Conservation (phyloP, 345 rosid species). For the Euphorbia lathyris region DNA sequence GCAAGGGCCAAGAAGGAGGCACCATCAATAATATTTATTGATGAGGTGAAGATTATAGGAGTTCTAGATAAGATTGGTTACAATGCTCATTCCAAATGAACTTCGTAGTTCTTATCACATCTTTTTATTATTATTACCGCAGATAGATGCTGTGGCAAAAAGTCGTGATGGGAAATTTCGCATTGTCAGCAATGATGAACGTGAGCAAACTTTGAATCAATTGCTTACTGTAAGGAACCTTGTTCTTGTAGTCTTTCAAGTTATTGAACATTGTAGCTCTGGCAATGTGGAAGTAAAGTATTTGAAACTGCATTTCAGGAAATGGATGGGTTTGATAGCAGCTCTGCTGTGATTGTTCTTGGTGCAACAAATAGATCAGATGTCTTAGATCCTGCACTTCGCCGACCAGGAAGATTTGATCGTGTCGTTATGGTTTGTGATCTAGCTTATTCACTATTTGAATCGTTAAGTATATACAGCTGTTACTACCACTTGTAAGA, state of each 20-base stretch:
- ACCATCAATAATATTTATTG: conserved; percentile 92
- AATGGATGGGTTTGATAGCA: conserved; percentile 99
- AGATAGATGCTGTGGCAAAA: conserved; percentile 99
- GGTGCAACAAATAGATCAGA: conserved; percentile 98
- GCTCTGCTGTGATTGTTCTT: conserved; percentile 89
- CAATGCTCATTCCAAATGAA: not conserved
- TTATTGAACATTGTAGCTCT: not conserved
- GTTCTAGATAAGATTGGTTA: conserved; percentile 8
- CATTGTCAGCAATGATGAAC: conserved; percentile 82
- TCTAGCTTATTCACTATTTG: conserved; percentile 17
- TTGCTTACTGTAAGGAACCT: conserved; percentile 69
- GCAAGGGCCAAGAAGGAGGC: conserved; percentile 97
- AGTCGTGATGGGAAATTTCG: conserved; percentile 94
- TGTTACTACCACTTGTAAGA: conserved; percentile 11
- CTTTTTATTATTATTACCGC: conserved; percentile 19
- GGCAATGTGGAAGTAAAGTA: conserved; percentile 1
- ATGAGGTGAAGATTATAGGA: conserved; percentile 54
- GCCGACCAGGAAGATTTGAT: conserved; percentile 98
- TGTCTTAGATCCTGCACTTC: conserved; percentile 92
- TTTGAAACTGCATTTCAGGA: conserved; percentile 50
- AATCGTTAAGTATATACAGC: conserved; percentile 5
- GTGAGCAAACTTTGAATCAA: conserved; percentile 98
- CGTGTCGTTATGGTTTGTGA: conserved; percentile 82
- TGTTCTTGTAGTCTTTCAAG: conserved; percentile 10
- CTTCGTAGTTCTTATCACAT: not conserved